These are phyloP conservation scores for Rubia tinctorum DNA, from an alignment of 305 asterid genomes.

Conservation along the genomic window DNA sequence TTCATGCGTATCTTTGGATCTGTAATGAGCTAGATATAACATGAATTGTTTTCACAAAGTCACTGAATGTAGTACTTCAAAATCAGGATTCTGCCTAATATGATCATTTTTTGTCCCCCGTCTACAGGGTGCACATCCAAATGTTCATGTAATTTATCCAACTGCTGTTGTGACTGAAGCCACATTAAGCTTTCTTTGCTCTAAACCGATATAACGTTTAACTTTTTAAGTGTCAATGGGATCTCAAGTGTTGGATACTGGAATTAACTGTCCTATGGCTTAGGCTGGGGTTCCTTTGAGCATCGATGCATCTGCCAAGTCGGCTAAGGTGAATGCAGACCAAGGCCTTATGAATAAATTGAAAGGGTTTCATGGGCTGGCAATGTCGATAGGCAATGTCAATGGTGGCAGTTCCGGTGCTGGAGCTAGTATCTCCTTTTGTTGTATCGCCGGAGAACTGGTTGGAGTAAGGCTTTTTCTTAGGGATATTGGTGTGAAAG, in stretches of 20 bases:
- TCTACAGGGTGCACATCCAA: constrained; percentile 31
- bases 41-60: too few relatives aligned
- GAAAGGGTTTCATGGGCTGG: constrained; percentile 80
- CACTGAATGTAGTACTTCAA: neutral
- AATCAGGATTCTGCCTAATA: neutral
- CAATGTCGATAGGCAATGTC: constrained; percentile 81
- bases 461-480: too few relatives aligned
- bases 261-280: constrained; percentile 22
- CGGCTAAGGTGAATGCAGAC: constrained; percentile 49
- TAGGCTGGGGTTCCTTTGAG: constrained; percentile 67
- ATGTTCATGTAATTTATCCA: constrained; percentile 25
- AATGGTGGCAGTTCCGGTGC: constrained; percentile 50
- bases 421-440: too few relatives aligned
- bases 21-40: neutral
- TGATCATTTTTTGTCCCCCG: neutral
- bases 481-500: too few relatives aligned
- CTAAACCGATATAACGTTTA: neutral
- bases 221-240: neutral
- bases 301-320: constrained; percentile 57
- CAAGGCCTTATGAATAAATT: constrained; percentile 61
- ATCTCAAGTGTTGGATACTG: neutral
- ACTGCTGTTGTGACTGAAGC: constrained; percentile 30
- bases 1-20: neutral
- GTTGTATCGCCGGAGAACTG: too few relatives aligned
- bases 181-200: constrained; percentile 18